Percentiles rank a stretch among this genome's conserved stretches.
Conservation (phyloP, 2,329 filamentous ascomycete genomes). For the Penicillium crustosum region DNA sequence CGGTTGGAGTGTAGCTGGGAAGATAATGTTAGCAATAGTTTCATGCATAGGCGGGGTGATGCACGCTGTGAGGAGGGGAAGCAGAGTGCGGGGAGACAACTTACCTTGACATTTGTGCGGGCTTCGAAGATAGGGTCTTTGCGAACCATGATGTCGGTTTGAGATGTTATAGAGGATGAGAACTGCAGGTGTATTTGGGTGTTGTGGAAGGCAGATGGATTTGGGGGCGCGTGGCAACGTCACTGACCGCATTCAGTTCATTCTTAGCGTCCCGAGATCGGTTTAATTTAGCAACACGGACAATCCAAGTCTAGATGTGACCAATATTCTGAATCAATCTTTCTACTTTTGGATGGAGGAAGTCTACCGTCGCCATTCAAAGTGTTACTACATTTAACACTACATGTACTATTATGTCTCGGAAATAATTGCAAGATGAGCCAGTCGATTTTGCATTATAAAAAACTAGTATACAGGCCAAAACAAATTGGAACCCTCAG, state of each 20-base stretch:
- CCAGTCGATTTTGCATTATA: constrained; percentile 13
- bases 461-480: constrained; percentile 26
- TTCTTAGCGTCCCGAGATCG: constrained; percentile 8
- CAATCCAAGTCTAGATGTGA: neutral
- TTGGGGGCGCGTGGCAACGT: constrained; percentile 26
- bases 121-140: constrained; percentile 45
- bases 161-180: neutral
- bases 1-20: constrained; percentile 49
- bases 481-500: constrained; percentile 20
- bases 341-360: neutral
- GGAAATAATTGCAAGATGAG: constrained; percentile 5
- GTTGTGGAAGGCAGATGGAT: constrained; percentile 6
- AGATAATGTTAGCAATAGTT: neutral
- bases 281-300: neutral
- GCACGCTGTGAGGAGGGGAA: neutral
- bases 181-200: neutral
- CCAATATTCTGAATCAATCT: neutral
- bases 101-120: constrained; percentile 45
- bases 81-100: constrained; percentile 1
- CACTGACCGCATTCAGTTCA: constrained; percentile 27
- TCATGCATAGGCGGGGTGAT: neutral
- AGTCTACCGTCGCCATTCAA: neutral
- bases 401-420: neutral
- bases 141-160: constrained; percentile 36
- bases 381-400: no score